Evolutionary conservation across 2,329 filamentous ascomycete species (phyloP), one percentile per base, ranked within the genome.

Genomic region (Aspergillus pseudoterreus): DNA sequence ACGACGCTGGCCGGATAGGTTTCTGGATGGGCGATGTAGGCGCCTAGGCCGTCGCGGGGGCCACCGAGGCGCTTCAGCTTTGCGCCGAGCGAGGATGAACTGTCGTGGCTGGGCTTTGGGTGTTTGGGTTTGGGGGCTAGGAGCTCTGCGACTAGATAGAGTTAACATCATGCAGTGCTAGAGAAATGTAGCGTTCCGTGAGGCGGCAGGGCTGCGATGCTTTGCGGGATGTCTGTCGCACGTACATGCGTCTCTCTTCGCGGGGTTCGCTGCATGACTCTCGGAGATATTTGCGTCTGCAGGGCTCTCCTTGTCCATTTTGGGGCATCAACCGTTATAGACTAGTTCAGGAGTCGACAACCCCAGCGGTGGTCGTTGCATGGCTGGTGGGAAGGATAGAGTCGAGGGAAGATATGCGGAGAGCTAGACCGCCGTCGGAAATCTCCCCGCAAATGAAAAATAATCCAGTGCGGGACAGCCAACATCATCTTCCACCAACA

Each of bases 1-100:
- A 91, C 81, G 8, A 80, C 74, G 22, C 75, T 78, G 4, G 78
- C 58, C 1, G 84, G 79, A 61, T 83, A 86, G 1, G 78, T 75
- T 32, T 80, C 76, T 0, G 89, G 89, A 48, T 82, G 71, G 6
- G 74, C 62, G 45, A 87, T 85, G 70, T 94, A 94, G 17, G 77
- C 73, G 41, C 82, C 82, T 0, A 94, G 78, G 0, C 79, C 86
- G 56, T 86, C 78, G 49, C 84, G 78, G 43, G 76, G 71, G 14
- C 73, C 74, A 64, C 78, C 79, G 24, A 65, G 58, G 50, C 50
- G 51, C 43, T 51, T 59, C 48, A 43, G 50, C 47, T 42, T 42
- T 8, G 15, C n/a, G 10, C 14, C 11, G 53, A 45, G 4, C 55
- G 43, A 46, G 55, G 60, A 59, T 39, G 51, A 53, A 50, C 22